Evolutionary conservation across 2,329 filamentous ascomycete species (phyloP).

Genomic region (Aspergillus viridinutans): DNA sequence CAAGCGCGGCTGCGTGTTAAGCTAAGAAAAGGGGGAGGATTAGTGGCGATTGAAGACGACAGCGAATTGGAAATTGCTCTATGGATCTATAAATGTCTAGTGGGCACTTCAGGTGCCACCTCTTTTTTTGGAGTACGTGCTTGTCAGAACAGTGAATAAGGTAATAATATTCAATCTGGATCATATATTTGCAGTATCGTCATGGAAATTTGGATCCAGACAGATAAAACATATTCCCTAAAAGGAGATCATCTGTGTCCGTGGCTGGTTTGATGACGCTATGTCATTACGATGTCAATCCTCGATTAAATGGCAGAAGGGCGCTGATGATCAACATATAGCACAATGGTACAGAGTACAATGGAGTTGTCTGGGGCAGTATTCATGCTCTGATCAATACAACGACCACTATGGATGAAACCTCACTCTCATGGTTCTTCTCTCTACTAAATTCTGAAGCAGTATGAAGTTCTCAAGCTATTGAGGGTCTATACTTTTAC

Average conservation of each 20-base stretch:
- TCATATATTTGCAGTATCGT: background rate
- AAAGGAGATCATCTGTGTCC: background rate
- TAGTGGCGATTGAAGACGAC: background rate
- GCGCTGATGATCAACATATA: background rate
- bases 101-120: background rate
- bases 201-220: background rate
- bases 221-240: background rate
- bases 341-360: background rate
- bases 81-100: background rate
- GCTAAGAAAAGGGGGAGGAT: conserved; percentile 15
- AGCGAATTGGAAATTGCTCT: background rate
- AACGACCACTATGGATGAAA: background rate
- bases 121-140: background rate
- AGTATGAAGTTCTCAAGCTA: background rate
- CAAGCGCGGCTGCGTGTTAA: conserved; percentile 27
- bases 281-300: conserved; percentile 1
- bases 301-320: background rate
- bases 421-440: background rate
- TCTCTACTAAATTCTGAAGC: background rate
- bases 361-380: background rate
- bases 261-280: conserved; percentile 12
- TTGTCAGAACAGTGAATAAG: background rate
- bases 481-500: background rate
- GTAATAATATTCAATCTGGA: background rate
- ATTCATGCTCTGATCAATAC: background rate